Evolutionary conservation across 768 basidiomycete species (phyloP), one percentile per base, ranked within the genome.

Genomic region (Exsudoporus frostii): DNA sequence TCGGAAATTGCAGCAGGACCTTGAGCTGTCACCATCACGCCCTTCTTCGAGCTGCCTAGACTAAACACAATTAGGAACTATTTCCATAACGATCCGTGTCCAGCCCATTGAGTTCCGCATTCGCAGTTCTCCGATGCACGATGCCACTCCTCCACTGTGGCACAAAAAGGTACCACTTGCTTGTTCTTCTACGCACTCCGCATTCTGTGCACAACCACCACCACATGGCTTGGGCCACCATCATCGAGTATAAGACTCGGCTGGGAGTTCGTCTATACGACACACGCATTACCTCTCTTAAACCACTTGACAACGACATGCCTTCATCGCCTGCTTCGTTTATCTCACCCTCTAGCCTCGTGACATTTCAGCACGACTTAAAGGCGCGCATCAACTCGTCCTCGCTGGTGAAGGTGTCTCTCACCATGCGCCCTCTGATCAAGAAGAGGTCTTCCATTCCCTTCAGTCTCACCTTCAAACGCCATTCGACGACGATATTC

Each of bases 311-410:
- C 53, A 22, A 55, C 62, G 30, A 39, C 64, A 67, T 67, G 65
- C 65, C 65, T 51, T 46, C 46, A 4, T 49, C 65, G 54, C 54
- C 57, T 66, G 50, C 59, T 54, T 59, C 65, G 27, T 66, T 68
- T 61, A 61, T 65, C 40, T 56, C 57, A 49, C 49, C 53, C 55
- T 63, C 61, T 25, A 37, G 64, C 61, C 66, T 67, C 53, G 61
- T 68, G 64, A 56, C 61, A 7, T 49, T 67, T 6, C 66, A 56
- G 27, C 66, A 58, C 54, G 64, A 61, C 59, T 68, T 67, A 65
- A 67, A 67, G 61, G 54, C 65, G 30, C 57, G 50, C 66, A 66
- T 67, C 48, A 52, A 13, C 19, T 59, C 59, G 38, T 68, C 57
- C 7, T 56, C 59, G 2, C 57, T 67, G 3, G n/a, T 67, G 33